Conservation (phyloP, 768 basidiomycete species). For the Boletus reticulatus region DNA sequence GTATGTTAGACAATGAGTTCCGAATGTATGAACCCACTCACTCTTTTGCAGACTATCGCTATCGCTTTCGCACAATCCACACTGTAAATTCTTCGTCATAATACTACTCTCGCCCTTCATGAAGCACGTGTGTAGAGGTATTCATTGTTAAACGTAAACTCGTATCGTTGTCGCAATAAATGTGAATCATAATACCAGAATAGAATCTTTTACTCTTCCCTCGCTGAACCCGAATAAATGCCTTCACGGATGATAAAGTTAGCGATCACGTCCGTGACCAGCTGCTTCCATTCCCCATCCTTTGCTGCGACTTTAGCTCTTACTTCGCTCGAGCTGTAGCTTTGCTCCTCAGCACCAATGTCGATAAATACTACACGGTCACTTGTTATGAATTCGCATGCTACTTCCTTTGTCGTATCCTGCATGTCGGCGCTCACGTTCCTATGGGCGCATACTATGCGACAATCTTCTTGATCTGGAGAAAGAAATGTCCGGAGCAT, state of each 20-base stretch:
- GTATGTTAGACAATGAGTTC: constrained; percentile 41
- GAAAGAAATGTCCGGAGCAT: constrained; percentile 61
- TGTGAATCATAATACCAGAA: constrained; percentile 10
- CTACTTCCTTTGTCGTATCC: constrained; percentile 31
- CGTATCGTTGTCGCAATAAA: neutral
- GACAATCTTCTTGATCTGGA: constrained; percentile 51
- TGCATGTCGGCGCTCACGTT: constrained; percentile 19
- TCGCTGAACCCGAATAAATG: constrained; percentile 37
- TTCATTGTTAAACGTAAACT: neutral
- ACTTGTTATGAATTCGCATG: constrained; percentile 47
- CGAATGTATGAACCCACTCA: constrained; percentile 7
- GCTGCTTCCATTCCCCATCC: constrained; percentile 40
- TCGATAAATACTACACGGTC: constrained; percentile 59
- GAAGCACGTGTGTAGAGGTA: neutral
- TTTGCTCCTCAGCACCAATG: constrained; percentile 53
- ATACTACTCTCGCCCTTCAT: constrained; percentile 1
- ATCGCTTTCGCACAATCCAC: constrained; percentile 85
- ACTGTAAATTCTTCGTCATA: constrained; percentile 8
- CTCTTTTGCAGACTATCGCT: constrained; percentile 60
- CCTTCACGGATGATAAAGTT: constrained; percentile 49
- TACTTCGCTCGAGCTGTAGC: constrained; percentile 70
- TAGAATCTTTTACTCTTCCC: constrained; percentile 5
- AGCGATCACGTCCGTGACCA: constrained; percentile 47
- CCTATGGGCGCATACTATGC: constrained; percentile 67
- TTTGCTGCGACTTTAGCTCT: constrained; percentile 33